These are phyloP conservation scores for Bullera alba DNA, from an alignment of 768 basidiomycete species.

Conservation along the genomic window DNA sequence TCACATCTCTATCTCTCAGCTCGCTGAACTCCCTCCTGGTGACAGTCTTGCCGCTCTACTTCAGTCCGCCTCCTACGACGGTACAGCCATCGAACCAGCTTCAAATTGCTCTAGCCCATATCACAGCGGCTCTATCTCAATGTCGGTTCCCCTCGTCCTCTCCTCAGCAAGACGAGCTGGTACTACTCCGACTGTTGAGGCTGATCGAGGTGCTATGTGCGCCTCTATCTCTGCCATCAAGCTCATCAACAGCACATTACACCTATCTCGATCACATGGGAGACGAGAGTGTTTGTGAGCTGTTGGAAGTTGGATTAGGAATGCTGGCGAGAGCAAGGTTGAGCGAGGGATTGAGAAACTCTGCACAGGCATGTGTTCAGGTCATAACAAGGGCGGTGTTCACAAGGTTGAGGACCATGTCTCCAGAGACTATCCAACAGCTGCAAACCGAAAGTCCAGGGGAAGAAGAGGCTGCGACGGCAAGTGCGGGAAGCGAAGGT, in stretches of 20 bases:
- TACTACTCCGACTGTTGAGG: conserved; percentile 80
- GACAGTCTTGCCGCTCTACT: conserved; percentile 34
- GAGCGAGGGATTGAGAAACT: conserved; percentile 29
- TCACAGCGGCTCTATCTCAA: conserved; percentile 83
- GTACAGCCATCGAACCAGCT: conserved; percentile 54
- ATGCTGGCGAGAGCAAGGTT: conserved; percentile 95
- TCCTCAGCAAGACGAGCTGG: conserved; percentile 94
- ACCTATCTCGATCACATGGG: conserved; percentile 59
- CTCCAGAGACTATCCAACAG: too few species aligned
- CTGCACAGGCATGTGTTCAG: conserved; percentile 70
- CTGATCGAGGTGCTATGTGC: conserved; percentile 73
- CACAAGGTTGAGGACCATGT: conserved; percentile 57
- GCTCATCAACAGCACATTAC: conserved; percentile 43
- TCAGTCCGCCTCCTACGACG: conserved; percentile 15
- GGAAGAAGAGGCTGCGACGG: too few species aligned
- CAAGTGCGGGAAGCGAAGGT: too few species aligned
- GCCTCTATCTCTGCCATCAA: conserved; percentile 43
- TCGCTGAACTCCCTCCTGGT: conserved; percentile 80
- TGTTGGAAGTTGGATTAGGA: conserved; percentile 93
- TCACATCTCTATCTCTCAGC: conserved; percentile 87
- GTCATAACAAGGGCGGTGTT: conserved; percentile 76
- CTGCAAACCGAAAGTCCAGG: too few species aligned
- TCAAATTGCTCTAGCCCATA: conserved; percentile 60
- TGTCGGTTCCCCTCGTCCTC: conserved; percentile 98
- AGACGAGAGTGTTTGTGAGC: conserved; percentile 93